Conservation (phyloP, 768 basidiomycete species). For the Tricholoma flavovirens region DNA sequence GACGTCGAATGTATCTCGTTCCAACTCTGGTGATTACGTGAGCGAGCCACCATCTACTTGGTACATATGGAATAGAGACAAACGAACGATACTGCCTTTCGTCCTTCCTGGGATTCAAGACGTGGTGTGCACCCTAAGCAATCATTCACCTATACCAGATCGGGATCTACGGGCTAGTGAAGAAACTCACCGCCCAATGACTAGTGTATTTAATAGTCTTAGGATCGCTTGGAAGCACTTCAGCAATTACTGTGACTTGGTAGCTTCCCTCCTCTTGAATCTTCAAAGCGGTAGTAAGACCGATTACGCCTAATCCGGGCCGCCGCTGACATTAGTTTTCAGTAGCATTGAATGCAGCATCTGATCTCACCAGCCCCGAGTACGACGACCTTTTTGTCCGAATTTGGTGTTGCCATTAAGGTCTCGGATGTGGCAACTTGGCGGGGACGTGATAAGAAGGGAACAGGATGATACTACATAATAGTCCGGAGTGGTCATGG, state of each 20-base stretch:
- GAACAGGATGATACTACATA: too few relatives aligned
- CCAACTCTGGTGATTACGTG: slow-evolving; percentile 42
- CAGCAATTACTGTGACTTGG: slow-evolving; percentile 64
- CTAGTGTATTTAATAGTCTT: slow-evolving; percentile 75
- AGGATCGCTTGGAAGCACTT: slow-evolving; percentile 65
- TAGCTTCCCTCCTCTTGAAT: slow-evolving; percentile 61
- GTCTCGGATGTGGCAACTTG: background rate
- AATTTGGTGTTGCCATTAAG: background rate
- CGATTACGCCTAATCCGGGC: slow-evolving; percentile 68
- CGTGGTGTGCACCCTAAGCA: slow-evolving; percentile 73
- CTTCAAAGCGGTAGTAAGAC: slow-evolving; percentile 68
- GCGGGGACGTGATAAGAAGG: background rate
- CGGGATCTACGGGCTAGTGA: background rate
- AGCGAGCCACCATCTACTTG: background rate
- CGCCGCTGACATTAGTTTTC: background rate
- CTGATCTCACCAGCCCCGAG: slow-evolving; percentile 17
- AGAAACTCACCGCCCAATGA: slow-evolving; percentile 66
- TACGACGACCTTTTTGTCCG: slow-evolving; percentile 11
- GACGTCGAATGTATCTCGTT: slow-evolving; percentile 65
- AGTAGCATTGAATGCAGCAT: background rate
- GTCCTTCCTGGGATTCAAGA: slow-evolving; percentile 50
- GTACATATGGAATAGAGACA: background rate
- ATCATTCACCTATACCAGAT: background rate
- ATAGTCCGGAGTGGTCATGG: too few relatives aligned
- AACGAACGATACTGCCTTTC: slow-evolving; percentile 47